Evolutionary conservation across 2,329 filamentous ascomycete species (phyloP).

Genomic region (Arthroderma sp.): DNA sequence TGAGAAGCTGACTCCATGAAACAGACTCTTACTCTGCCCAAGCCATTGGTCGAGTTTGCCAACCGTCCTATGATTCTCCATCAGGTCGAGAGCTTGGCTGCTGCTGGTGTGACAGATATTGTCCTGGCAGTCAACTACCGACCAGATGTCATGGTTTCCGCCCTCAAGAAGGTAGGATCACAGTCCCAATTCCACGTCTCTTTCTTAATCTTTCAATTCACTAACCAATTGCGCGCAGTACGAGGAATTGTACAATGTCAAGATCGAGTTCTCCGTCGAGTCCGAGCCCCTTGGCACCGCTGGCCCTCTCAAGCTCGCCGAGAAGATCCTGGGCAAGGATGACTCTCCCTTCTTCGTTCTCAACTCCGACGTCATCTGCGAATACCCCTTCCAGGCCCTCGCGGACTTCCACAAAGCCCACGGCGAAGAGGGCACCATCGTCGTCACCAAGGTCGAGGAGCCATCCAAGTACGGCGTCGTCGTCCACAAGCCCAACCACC

Average conservation of each 20-base stretch:
- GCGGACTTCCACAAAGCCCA: conserved; percentile 85
- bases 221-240: too few species aligned
- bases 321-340: conserved; percentile 84
- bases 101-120: conserved; percentile 90
- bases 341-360: conserved; percentile 94
- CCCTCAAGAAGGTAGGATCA: conserved; percentile 67
- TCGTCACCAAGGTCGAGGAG: conserved; percentile 98
- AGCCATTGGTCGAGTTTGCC: conserved; percentile 93
- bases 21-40: conserved; percentile 90
- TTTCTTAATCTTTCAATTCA: too few species aligned
- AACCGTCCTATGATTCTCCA: conserved; percentile 99
- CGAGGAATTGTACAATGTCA: conserved; percentile 81
- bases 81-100: conserved; percentile 89
- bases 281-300: conserved; percentile 89
- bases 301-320: conserved; percentile 87
- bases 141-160: conserved; percentile 92
- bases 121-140: conserved; percentile 98
- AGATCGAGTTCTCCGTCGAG: conserved; percentile 95
- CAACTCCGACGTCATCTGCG: conserved; percentile 97
- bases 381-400: conserved; percentile 86
- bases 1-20: conserved; percentile 5
- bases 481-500: conserved; percentile 87
- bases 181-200: too few species aligned
- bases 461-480: conserved; percentile 98
- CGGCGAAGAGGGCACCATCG: conserved; percentile 91